Base-by-base conservation (phyloP, 2,329 filamentous ascomycete genomes). In the Penicillium frequentans region DNA sequence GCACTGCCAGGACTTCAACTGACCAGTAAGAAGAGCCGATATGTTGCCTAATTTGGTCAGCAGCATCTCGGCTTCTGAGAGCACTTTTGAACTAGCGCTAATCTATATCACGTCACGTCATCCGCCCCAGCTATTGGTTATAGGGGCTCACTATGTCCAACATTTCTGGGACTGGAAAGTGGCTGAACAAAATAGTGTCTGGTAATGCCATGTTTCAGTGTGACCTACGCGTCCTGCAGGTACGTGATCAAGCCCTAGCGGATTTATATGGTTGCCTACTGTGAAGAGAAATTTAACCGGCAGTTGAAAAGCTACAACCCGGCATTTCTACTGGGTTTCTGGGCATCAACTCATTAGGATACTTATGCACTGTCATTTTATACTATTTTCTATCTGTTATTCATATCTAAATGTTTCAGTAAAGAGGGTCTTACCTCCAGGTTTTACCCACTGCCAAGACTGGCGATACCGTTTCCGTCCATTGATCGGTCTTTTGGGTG, bases 201-300 rank as follows among this genome's bases (percentile, higher is more conserved):
- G 27, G 23, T 31, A 35, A 16, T 33, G n/a, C 19, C 33, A 37
- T 10, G 31, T 33, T 33, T 6, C 16, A 10, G 39, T 42, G 39
- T 42, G 19, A 42, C 39, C 45, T 62, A 63, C 61, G 59, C 61
- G 61, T 62, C 59, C 61, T 63, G 61, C 59, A 61, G 61, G 52
- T 58, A 60, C 52, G 9, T 42, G 43, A 14, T 47, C 33, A 35
- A 48, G n/a, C 19, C 37, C 21, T 24, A 33, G 8, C n/a, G 2
- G n/a, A 9, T 31, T 49, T 59, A 57, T 53, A 55, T 46, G 45
- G 52, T 48, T 61, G 58, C 58, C 60, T 62, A 11, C 6, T 33
- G 24, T n/a, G n/a, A n/a, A 27, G 9, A 27, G 27, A 21, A 24
- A 26, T 7, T 45, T n/a, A 3, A 14, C 43, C 13, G 19, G 27